These are phyloP conservation scores for Phyllosticta citrichinensis DNA, from an alignment of 2,329 filamentous ascomycete species.

Conservation along the genomic window DNA sequence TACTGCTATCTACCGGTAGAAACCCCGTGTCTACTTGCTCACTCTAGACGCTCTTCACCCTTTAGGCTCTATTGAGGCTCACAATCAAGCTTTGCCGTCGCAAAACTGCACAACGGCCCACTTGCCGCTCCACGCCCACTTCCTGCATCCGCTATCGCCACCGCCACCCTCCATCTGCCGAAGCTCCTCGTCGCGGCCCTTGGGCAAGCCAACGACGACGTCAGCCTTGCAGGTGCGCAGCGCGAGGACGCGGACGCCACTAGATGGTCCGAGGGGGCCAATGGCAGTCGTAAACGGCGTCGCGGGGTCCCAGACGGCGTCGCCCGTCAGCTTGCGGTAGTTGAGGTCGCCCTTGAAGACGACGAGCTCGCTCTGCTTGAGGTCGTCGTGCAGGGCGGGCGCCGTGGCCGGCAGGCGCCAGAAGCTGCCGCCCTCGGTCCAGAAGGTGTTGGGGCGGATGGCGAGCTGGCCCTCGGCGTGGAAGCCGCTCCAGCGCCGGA, in stretches of 20 bases:
- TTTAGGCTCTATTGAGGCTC: background rate
- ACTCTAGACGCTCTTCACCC: background rate
- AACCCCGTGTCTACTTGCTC: background rate
- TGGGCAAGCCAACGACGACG: slow-evolving; percentile 77
- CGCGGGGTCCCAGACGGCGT: slow-evolving; percentile 75
- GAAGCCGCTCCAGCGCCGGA: slow-evolving; percentile 67
- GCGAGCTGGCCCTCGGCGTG: slow-evolving; percentile 77
- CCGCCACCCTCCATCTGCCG: slow-evolving; percentile 58
- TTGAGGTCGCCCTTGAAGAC: slow-evolving; percentile 98
- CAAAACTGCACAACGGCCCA: slow-evolving; percentile 91
- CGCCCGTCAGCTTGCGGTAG: slow-evolving; percentile 83
- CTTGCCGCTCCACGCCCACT: slow-evolving; percentile 94
- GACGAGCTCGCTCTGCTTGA: slow-evolving; percentile 75
- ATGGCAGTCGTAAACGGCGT: slow-evolving; percentile 79
- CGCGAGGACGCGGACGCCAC: slow-evolving; percentile 74
- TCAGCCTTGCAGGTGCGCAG: slow-evolving; percentile 95
- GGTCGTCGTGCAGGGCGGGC: slow-evolving; percentile 59
- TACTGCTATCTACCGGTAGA: no score
- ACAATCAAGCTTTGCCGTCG: slow-evolving; percentile 46
- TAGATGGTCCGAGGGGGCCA: slow-evolving; percentile 71
- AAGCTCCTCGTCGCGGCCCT: slow-evolving; percentile 75
- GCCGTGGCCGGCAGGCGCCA: slow-evolving; percentile 71
- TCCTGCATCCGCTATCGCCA: slow-evolving; percentile 58
- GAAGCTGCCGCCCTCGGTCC: slow-evolving; percentile 80
- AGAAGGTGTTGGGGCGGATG: slow-evolving; percentile 78